Evolutionary conservation across 441 rosid genomes (phyloP).

Genomic region (Gossypium davidsonii): DNA sequence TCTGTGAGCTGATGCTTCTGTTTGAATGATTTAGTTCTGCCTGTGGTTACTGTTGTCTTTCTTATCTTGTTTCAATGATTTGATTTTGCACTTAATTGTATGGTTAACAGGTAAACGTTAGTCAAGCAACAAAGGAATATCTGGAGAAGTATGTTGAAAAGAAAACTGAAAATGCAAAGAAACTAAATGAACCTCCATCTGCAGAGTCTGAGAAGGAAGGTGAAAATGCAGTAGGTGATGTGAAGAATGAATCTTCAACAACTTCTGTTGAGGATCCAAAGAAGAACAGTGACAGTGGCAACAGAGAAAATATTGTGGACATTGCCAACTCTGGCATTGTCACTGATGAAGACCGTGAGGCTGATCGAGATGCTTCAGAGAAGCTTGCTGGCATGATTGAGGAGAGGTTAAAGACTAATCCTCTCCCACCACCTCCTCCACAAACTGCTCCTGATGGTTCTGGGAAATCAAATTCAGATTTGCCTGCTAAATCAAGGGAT

Average conservation of each 20-base stretch:
- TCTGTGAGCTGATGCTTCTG: background rate
- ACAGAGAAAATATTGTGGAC: slow-evolving; percentile 53
- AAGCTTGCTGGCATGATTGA: slow-evolving; percentile 66
- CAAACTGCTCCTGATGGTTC: slow-evolving; percentile 43
- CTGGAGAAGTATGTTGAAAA: slow-evolving; percentile 71
- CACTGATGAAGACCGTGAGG: slow-evolving; percentile 78
- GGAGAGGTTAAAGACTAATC: slow-evolving; percentile 77
- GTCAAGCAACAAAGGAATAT: slow-evolving; percentile 86
- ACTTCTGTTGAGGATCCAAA: slow-evolving; percentile 37
- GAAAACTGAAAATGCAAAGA: slow-evolving; percentile 66
- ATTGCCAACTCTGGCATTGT: slow-evolving; percentile 61
- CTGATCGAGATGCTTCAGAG: slow-evolving; percentile 64
- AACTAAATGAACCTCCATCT: slow-evolving; percentile 48
- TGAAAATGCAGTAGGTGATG: slow-evolving; percentile 29
- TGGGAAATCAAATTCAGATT: slow-evolving; percentile 43
- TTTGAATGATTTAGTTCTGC: background rate
- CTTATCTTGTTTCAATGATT: slow-evolving; percentile 6
- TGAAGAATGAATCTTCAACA: slow-evolving; percentile 36
- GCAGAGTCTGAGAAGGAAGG: slow-evolving; percentile 41
- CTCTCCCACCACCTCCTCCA: slow-evolving; percentile 84
- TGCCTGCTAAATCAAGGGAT: slow-evolving; percentile 56
- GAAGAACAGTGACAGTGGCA: slow-evolving; percentile 41
- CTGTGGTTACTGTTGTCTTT: background rate
- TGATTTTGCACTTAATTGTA: slow-evolving; percentile 14
- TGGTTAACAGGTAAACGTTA: slow-evolving; percentile 65